Percentiles rank a stretch among this genome's conserved stretches.
These are phyloP conservation scores for Aspergillus udagawae DNA, from an alignment of 2,329 filamentous ascomycete species.

Conservation along the genomic window DNA sequence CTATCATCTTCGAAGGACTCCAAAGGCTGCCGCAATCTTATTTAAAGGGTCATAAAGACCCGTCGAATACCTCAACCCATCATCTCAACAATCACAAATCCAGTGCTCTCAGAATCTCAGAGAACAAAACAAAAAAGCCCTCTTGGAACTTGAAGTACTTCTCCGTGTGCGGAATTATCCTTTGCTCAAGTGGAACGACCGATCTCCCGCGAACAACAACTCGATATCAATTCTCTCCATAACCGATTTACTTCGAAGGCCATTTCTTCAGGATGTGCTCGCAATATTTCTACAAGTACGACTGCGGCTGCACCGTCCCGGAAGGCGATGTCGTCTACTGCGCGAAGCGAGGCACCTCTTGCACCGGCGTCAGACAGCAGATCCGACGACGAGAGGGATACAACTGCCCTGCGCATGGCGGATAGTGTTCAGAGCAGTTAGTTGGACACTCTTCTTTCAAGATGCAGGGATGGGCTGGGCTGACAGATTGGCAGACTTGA, in stretches of 20 bases:
- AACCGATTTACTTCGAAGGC: background rate
- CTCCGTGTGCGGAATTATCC: background rate
- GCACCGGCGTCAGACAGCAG: constrained; percentile 30
- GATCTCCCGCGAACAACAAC: background rate
- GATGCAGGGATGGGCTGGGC: background rate
- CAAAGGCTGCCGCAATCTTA: constrained; percentile 13
- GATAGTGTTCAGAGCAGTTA: constrained; percentile 5
- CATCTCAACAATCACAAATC: constrained; percentile 7
- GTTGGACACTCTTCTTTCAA: background rate
- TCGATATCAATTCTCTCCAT: background rate
- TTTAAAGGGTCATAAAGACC: constrained; percentile 19
- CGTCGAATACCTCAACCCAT: constrained; percentile 10
- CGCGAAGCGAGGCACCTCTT: constrained; percentile 29
- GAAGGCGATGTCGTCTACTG: constrained; percentile 34
- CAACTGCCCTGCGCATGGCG: constrained; percentile 31
- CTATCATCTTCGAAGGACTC: constrained; percentile 12
- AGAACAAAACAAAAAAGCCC: background rate
- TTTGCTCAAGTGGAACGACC: background rate
- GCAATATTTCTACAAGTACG: constrained; percentile 34
- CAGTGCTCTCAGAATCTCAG: background rate
- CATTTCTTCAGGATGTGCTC: constrained; percentile 30
- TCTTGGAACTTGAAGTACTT: background rate
- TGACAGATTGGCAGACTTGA: background rate
- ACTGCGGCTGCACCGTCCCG: constrained; percentile 33
- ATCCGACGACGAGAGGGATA: constrained; percentile 29